A percentile compares a stretch with the other conserved stretches of the same genome.
Conservation (phyloP, 805 yeast species). For the Barnettozyma vustinii region DNA sequence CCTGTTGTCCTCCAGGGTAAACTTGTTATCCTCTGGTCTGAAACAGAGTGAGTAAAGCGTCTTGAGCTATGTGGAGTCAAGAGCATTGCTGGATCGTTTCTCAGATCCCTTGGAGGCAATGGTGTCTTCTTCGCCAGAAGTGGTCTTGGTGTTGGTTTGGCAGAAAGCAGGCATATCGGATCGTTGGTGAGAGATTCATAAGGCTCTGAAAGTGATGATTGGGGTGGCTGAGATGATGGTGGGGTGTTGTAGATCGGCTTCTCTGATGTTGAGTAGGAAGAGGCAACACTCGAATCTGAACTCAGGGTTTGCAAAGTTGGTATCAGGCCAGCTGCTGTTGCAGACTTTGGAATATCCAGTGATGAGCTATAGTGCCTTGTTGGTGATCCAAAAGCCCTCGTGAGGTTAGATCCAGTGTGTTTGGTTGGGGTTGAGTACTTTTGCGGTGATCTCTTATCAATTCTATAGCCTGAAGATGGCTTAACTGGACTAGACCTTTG, state of each 20-base stretch:
- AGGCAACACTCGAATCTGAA: too few species aligned
- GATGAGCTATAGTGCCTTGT: not conserved
- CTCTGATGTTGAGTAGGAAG: not conserved
- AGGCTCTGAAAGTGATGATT: not conserved
- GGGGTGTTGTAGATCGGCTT: not conserved
- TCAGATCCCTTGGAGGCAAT: not conserved
- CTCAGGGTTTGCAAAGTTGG: too few species aligned
- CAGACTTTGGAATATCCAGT: too few species aligned
- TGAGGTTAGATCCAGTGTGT: not conserved
- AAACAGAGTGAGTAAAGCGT: not conserved
- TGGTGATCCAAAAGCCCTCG: not conserved
- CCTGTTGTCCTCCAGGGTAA: not conserved
- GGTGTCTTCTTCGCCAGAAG: not conserved
- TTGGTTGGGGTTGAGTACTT: not conserved
- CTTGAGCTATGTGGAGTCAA: constrained; percentile 1
- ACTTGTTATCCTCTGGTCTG: not conserved
- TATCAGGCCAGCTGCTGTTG: too few species aligned
- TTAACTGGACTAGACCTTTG: constrained; percentile 1
- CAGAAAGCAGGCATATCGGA: constrained; percentile 2
- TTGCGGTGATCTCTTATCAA: not conserved
- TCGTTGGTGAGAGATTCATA: not conserved
- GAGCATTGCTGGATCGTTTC: not conserved
- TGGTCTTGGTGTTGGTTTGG: constrained; percentile 2
- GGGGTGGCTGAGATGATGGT: not conserved
- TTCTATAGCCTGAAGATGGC: not conserved